Evolutionary conservation across 2,329 filamentous ascomycete species (phyloP).

Genomic region (Madurella fahalii): DNA sequence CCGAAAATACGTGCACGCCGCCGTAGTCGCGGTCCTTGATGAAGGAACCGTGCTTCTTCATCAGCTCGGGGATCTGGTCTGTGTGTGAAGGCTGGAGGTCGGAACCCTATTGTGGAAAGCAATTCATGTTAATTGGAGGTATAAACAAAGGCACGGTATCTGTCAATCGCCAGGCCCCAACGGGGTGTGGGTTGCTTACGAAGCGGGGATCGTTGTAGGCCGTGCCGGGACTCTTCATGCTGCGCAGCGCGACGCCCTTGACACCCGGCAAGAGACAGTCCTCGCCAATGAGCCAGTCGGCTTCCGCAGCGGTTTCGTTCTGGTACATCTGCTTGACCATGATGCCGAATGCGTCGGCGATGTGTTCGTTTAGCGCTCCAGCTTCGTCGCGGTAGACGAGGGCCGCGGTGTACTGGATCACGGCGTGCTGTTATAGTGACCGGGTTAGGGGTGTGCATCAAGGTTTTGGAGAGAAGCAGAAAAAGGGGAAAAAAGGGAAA

Average conservation of each 20-base stretch:
- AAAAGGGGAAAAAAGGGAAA: too few species aligned
- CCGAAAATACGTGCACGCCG: slow-evolving; percentile 53
- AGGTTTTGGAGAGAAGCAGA: not conserved
- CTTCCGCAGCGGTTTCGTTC: slow-evolving; percentile 40
- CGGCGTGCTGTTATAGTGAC: slow-evolving; percentile 38
- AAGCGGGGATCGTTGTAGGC: slow-evolving; percentile 51
- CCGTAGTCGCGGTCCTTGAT: slow-evolving; percentile 42
- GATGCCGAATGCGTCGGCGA: slow-evolving; percentile 54
- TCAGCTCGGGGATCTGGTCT: not conserved
- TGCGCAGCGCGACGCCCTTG: slow-evolving; percentile 49
- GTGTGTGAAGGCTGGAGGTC: not conserved
- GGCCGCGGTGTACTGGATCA: slow-evolving; percentile 47
- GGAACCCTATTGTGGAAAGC: not conserved
- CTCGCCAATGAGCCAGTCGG: slow-evolving; percentile 54
- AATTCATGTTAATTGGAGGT: not conserved
- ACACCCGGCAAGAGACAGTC: slow-evolving; percentile 47
- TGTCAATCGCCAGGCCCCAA: too few species aligned
- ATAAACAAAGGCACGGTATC: not conserved
- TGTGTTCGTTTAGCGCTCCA: slow-evolving; percentile 54
- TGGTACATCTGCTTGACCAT: slow-evolving; percentile 54
- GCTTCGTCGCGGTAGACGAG: slow-evolving; percentile 49
- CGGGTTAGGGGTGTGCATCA: not conserved
- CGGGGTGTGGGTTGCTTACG: too few species aligned
- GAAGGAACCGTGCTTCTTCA: not conserved
- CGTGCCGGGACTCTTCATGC: slow-evolving; percentile 51